phyloP scores from a whole-genome alignment of 129 eudicot genomes.

The Gnaphalium uliginosum region DNA sequence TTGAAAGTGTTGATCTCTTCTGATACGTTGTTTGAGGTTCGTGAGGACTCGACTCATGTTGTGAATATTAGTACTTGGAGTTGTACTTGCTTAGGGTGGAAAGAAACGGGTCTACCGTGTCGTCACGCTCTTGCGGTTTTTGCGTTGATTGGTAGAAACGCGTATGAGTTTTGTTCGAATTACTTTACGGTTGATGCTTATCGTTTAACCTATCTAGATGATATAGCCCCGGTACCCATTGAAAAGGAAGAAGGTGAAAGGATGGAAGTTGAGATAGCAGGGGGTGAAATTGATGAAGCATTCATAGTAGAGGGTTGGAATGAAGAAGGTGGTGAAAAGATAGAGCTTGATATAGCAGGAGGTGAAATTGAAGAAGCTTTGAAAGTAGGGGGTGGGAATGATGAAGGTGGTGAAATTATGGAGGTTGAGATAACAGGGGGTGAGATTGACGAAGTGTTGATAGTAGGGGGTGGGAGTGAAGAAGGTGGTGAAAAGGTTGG shows the following conservation, averaged over 20 bases:
- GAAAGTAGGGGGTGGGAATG: neutral
- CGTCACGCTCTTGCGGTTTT: slow-evolving; percentile 78
- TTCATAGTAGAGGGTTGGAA: neutral
- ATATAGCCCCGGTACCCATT: slow-evolving; percentile 48
- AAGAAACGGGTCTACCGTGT: slow-evolving; percentile 62
- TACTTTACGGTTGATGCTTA: slow-evolving; percentile 62
- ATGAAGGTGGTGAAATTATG: neutral
- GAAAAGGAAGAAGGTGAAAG: slow-evolving; percentile 34
- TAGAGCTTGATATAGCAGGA: slow-evolving; percentile 4
- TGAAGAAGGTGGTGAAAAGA: slow-evolving; percentile 11
- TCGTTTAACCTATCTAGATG: slow-evolving; percentile 52
- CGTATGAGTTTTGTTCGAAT: slow-evolving; percentile 63
- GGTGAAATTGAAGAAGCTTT: slow-evolving; percentile 1
- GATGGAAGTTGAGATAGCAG: slow-evolving; percentile 7
- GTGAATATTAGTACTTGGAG: slow-evolving; percentile 62
- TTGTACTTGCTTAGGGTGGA: slow-evolving; percentile 85
- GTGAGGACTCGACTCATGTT: slow-evolving; percentile 71
- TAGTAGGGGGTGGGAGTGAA: slow-evolving; percentile 7
- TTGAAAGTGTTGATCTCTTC: slow-evolving; percentile 72
- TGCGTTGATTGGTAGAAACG: slow-evolving; percentile 43
- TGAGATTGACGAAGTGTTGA: neutral
- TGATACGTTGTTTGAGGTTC: slow-evolving; percentile 71
- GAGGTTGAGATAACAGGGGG: slow-evolving; percentile 3
- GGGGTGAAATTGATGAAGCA: slow-evolving; percentile 7
- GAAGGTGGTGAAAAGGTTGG: neutral